Conservation (phyloP, 1,139 yeast species). For the Saccharomyces hybrid region DNA sequence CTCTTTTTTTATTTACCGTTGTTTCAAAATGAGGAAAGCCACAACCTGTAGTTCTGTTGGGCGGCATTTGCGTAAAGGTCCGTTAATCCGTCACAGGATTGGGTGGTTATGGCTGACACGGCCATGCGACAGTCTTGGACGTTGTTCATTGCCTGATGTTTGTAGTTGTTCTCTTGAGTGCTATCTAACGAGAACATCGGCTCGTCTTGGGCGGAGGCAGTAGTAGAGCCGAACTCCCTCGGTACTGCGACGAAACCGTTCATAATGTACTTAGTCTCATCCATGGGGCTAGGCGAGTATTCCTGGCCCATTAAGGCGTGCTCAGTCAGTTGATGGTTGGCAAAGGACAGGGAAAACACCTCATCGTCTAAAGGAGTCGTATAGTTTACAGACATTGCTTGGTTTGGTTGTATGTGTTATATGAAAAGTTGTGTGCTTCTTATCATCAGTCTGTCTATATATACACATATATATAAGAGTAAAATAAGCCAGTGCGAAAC, state of each 20-base stretch:
- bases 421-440: background rate
- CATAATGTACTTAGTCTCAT: background rate
- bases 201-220: background rate
- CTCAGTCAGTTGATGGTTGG: background rate
- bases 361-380: background rate
- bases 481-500: background rate
- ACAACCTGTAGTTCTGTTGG: conserved; percentile 24
- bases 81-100: background rate
- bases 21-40: conserved; percentile 18
- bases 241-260: background rate
- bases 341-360: background rate
- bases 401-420: background rate
- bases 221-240: background rate
- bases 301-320: background rate
- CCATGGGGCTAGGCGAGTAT: background rate
- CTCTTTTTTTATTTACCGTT: background rate
- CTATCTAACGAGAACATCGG: background rate
- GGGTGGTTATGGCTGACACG: background rate
- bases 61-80: conserved; percentile 15
- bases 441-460: background rate
- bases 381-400: background rate
- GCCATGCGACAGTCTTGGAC: background rate
- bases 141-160: background rate
- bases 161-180: background rate
- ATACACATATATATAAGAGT: background rate